These are phyloP conservation scores for Irpex rosettiformis DNA, from an alignment of 1,284 basidiomycete genomes.

Conservation along the genomic window DNA sequence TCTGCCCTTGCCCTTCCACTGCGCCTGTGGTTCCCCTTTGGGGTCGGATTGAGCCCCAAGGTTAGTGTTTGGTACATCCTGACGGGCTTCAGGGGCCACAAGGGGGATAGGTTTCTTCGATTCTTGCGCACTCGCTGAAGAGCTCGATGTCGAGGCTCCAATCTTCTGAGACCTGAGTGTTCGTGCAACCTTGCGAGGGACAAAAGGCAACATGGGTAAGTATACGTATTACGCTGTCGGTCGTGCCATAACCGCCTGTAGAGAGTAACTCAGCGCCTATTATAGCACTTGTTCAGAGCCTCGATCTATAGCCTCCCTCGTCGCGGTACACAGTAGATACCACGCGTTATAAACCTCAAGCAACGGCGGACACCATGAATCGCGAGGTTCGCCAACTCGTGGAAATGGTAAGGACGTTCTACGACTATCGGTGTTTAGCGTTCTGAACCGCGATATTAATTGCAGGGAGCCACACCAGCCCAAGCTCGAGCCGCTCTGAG, in stretches of 20 bases:
- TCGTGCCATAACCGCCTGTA: not conserved
- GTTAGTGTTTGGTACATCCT: no score
- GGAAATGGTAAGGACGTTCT: conserved; percentile 32
- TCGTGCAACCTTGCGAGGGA: conserved; percentile 25
- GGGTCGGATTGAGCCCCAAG: no score
- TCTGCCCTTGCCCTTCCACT: conserved; percentile 17
- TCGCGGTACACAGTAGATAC: not conserved
- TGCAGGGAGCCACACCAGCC: conserved; percentile 74
- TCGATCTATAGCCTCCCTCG: not conserved
- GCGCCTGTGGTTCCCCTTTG: no score
- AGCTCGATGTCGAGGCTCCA: not conserved
- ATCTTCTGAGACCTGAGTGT: conserved; percentile 3
- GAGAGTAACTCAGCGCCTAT: not conserved
- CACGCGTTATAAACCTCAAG: not conserved
- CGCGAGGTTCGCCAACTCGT: conserved; percentile 34
- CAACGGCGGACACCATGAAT: conserved; percentile 25
- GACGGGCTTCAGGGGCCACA: no score
- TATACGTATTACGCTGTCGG: not conserved
- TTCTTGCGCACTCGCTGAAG: not conserved
- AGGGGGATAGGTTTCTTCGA: no score
- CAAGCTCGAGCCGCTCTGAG: conserved; percentile 78
- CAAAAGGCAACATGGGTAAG: conserved; percentile 24
- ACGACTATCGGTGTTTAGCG: not conserved
- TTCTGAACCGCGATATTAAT: not conserved
- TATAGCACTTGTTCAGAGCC: not conserved